A percentile compares a stretch with the other conserved stretches of the same genome.
phyloP scores from a whole-genome alignment of 257 asterid genomes.

The Avicennia marina region DNA sequence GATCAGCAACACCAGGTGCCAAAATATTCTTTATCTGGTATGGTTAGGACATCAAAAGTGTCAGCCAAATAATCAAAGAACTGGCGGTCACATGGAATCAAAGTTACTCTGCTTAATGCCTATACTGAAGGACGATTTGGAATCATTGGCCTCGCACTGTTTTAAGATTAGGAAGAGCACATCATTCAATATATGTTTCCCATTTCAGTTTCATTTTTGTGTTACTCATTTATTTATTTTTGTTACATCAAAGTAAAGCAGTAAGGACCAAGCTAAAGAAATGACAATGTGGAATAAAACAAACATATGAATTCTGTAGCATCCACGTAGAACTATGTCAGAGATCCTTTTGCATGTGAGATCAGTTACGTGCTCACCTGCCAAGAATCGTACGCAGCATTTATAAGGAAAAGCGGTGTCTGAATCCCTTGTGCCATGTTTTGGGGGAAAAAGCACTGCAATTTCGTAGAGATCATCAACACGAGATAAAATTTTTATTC shows the following conservation, averaged over 20 bases:
- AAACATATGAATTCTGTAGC: neutral
- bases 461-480: constrained; percentile 5
- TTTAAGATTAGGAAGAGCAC: too few relatives aligned
- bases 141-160: too few relatives aligned
- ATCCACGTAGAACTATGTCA: too few relatives aligned
- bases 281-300: too few relatives aligned
- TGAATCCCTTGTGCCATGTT: constrained; percentile 47
- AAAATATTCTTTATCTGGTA: constrained; percentile 48
- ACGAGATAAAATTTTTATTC: neutral
- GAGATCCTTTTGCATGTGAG: neutral
- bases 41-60: neutral
- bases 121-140: too few relatives aligned
- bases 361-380: constrained; percentile 53
- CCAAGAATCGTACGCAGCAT: constrained; percentile 92
- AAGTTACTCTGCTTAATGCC: too few relatives aligned
- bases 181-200: too few relatives aligned
- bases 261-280: too few relatives aligned
- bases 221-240: too few relatives aligned
- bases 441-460: constrained; percentile 92
- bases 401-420: constrained; percentile 71
- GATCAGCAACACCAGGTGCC: constrained; percentile 67
- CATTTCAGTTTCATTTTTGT: too few relatives aligned
- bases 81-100: neutral
- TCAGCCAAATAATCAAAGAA: neutral
- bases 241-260: too few relatives aligned